A percentile compares a stretch with the other conserved stretches of the same genome.
Evolutionary conservation across 2,329 filamentous ascomycete species (phyloP).

Genomic region (Tolypocladium cylindrosporum): DNA sequence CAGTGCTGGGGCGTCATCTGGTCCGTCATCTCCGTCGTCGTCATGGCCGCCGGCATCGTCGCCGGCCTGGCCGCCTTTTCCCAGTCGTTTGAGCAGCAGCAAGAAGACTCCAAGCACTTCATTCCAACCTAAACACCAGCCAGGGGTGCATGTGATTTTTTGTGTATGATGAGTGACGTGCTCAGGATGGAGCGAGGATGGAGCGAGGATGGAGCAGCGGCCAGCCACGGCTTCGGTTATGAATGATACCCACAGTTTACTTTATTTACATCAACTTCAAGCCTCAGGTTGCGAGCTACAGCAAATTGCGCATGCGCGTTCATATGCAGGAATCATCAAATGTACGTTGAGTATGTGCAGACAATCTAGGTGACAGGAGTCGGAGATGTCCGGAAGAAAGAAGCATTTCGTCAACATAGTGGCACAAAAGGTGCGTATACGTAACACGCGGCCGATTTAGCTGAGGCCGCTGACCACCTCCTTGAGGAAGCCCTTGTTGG

Average conservation of each 20-base stretch:
- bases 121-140: conserved; percentile 33
- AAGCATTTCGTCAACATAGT: no score
- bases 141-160: neutral
- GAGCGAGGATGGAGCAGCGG: neutral
- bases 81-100: conserved; percentile 57
- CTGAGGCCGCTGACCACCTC: conserved; percentile 27
- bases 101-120: conserved; percentile 58
- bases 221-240: neutral
- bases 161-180: neutral
- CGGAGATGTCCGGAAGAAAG: no score
- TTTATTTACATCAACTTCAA: neutral
- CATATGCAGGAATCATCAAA: no score
- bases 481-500: conserved; percentile 46
- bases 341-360: no score
- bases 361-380: no score
- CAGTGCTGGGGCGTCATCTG: conserved; percentile 76
- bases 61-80: conserved; percentile 69
- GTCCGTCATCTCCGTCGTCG: conserved; percentile 59
- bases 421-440: no score
- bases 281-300: neutral
- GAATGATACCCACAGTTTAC: neutral
- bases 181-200: no score
- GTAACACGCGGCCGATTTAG: neutral
- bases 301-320: no score
- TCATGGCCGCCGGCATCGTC: conserved; percentile 67